Base-by-base conservation (phyloP, 441 rosid genomes). In the Erysimum cheiri region DNA sequence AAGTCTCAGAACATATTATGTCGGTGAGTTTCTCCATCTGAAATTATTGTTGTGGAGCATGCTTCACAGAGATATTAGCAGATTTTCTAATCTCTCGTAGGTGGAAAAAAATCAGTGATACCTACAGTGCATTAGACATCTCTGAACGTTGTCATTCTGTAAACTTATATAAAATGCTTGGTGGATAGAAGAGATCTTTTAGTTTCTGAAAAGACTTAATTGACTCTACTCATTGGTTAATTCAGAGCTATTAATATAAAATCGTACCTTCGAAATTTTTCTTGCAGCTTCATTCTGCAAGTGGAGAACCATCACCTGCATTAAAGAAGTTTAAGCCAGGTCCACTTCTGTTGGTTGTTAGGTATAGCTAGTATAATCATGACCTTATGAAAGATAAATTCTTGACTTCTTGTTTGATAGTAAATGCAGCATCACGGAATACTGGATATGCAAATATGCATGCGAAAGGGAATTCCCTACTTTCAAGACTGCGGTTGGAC, bases 1-100 rank as follows among this genome's bases (percentile, higher is more conserved):
- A 81, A 84, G 86, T 95, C 65, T 92, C 98, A 28, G 97, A 92
- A 72, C 98, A 95, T 84, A 92, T 95, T 70, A 92, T 95, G 93
- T 88, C 93, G 48, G 99, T 92, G 84, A 92, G 98, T 82, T 72
- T 62, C 80, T 56, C 63, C 53, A 8, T 77, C 70, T 66, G 48
- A 71, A 57, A 70, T 49, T 60, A 54, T 69, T 64, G 37, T 57
- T 55, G 52, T 52, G 46, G 41, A 55, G 24, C 75, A 68, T 74
- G 63, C 54, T 56, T 58, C 36, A 47, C 48, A 37, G 47, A 71
- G 53, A 47, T 37, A 68, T 47, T 53, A 60, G 26, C 35, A 47
- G 19, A 64, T 41, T 4, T 56, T 37, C 8, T 37, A 11, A 22
- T 32, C 44, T 71, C 56, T 19, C 4, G 6, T 52, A 40, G 55